A percentile compares a stretch with the other conserved stretches of the same genome.
phyloP scores from a whole-genome alignment of 352 stramenopile species.

The Plasmopara muralis region DNA sequence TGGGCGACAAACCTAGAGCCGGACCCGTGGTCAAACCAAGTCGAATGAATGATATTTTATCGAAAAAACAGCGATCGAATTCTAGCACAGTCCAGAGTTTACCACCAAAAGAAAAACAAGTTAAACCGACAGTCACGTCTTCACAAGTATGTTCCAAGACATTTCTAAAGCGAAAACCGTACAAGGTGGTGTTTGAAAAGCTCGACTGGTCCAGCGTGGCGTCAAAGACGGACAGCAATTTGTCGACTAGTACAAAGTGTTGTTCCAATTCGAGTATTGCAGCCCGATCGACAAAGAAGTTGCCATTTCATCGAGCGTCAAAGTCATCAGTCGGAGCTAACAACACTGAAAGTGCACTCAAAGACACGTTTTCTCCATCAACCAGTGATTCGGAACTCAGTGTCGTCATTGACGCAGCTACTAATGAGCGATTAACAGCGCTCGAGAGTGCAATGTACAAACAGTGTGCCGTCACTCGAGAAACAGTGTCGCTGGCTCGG shows the following conservation, averaged over 20 bases:
- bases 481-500: conserved; percentile 18
- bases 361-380: background rate
- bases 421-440: conserved; percentile 12
- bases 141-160: conserved; percentile 7
- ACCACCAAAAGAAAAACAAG: conserved; percentile 5
- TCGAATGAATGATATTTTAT: conserved; percentile 1
- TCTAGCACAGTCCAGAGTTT: background rate
- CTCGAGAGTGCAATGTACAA: conserved; percentile 23
- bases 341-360: background rate
- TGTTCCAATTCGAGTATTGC: conserved; percentile 2
- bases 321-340: background rate
- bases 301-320: conserved; percentile 1
- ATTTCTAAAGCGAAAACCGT: conserved; percentile 66
- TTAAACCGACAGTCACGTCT: conserved; percentile 5
- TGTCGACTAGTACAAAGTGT: conserved; percentile 10
- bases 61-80: conserved; percentile 9
- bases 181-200: conserved; percentile 60
- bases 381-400: background rate
- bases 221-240: conserved; percentile 54
- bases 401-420: conserved; percentile 16
- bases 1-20: background rate
- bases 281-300: background rate
- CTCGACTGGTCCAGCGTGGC: conserved; percentile 52
- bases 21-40: background rate
- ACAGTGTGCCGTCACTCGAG: conserved; percentile 22